A percentile compares a stretch with the other conserved stretches of the same genome.
phyloP scores from a whole-genome alignment of 305 asterid genomes.

The Rubia tinctorum region DNA sequence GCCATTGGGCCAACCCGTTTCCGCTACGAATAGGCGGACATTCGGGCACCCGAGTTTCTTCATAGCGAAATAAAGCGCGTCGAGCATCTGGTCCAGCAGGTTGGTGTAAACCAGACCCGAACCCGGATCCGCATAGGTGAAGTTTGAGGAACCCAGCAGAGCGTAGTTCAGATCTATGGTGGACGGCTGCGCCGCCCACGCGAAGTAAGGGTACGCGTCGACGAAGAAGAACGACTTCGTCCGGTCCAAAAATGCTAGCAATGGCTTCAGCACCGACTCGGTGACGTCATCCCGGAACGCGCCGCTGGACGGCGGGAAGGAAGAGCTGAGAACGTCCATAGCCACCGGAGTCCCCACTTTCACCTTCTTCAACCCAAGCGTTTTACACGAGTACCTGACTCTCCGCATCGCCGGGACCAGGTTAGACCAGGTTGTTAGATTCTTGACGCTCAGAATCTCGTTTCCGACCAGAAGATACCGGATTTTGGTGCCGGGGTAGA shows the following conservation, averaged over 20 bases:
- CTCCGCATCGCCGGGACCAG: slow-evolving; percentile 85
- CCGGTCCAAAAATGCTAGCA: slow-evolving; percentile 53
- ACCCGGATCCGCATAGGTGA: slow-evolving; percentile 60
- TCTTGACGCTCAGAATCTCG: slow-evolving; percentile 72
- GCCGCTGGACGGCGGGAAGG: slow-evolving; percentile 82
- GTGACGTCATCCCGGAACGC: slow-evolving; percentile 61
- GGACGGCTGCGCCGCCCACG: slow-evolving; percentile 61
- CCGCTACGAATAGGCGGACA: slow-evolving; percentile 67
- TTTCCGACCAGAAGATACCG: slow-evolving; percentile 91
- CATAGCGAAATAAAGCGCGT: slow-evolving; percentile 67
- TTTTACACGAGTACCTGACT: slow-evolving; percentile 55
- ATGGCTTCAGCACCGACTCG: slow-evolving; percentile 47
- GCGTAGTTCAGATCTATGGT: slow-evolving; percentile 66
- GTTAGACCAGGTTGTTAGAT: slow-evolving; percentile 73
- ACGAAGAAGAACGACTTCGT: slow-evolving; percentile 81
- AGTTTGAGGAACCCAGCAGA: slow-evolving; percentile 42
- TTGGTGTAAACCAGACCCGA: slow-evolving; percentile 61
- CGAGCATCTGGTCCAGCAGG: slow-evolving; percentile 82
- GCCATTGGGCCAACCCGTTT: slow-evolving; percentile 93
- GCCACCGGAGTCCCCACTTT: slow-evolving; percentile 88
- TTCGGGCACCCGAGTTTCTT: slow-evolving; percentile 61
- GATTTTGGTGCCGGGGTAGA: slow-evolving; percentile 66
- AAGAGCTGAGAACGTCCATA: slow-evolving; percentile 65
- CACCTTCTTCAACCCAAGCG: slow-evolving; percentile 47
- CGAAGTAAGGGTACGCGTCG: slow-evolving; percentile 79